Conservation (phyloP, 2,329 filamentous ascomycete genomes). For the Capronia americana region DNA sequence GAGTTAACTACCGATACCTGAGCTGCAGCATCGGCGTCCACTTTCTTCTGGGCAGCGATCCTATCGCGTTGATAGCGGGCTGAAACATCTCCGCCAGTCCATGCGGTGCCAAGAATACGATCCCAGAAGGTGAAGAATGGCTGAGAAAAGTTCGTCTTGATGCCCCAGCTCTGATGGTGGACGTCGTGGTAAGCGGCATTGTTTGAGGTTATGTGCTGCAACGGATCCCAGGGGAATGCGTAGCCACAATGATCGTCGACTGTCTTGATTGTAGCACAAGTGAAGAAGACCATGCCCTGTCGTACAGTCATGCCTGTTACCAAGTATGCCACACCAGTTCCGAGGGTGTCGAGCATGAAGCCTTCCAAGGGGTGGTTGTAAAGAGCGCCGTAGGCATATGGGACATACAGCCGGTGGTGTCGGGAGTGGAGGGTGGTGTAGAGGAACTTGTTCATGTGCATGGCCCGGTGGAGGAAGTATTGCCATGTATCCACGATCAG, state of each 20-base stretch:
- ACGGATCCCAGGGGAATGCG: constrained; percentile 89
- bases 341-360: constrained; percentile 89
- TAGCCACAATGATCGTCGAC: constrained; percentile 98
- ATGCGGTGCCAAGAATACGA: constrained; percentile 77
- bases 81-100: constrained; percentile 71
- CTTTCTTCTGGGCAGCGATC: constrained; percentile 62
- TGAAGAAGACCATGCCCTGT: constrained; percentile 89
- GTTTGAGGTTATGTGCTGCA: constrained; percentile 91
- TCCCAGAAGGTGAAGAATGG: constrained; percentile 93
- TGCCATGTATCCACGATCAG: constrained; percentile 93
- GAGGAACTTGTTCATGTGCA: constrained; percentile 98
- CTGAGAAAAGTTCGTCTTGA: constrained; percentile 70
- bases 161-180: constrained; percentile 98
- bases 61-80: constrained; percentile 65
- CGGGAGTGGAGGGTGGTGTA: constrained; percentile 85
- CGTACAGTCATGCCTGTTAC: constrained; percentile 80
- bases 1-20: constrained; percentile 41
- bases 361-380: constrained; percentile 97
- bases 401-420: constrained; percentile 95
- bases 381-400: constrained; percentile 93
- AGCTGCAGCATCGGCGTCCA: constrained; percentile 56
- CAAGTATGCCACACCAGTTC: constrained; percentile 84
- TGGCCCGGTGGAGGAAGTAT: constrained; percentile 93
- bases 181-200: constrained; percentile 98
- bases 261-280: constrained; percentile 88